These are phyloP conservation scores for Perkinsus marinus DNA, from an alignment of 169 alveolate genomes.

Conservation along the genomic window DNA sequence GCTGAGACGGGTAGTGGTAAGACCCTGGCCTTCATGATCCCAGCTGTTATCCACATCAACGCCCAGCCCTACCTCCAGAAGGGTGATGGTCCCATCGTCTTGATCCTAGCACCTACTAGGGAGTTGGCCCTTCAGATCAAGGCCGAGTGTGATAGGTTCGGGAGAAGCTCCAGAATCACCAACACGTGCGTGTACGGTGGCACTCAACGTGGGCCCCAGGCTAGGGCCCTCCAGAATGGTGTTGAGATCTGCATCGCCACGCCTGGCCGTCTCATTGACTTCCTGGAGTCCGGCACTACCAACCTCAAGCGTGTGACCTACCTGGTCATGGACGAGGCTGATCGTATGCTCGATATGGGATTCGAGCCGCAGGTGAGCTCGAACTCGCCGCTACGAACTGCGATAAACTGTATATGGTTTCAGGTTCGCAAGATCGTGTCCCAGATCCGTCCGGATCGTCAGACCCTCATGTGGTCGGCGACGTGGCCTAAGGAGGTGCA, in stretches of 20 bases:
- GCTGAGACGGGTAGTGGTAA: constrained; percentile 92
- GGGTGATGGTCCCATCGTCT: constrained; percentile 35
- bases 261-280: constrained; percentile 77
- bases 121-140: constrained; percentile 69
- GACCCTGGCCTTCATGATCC: constrained; percentile 79
- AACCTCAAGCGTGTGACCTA: constrained; percentile 71
- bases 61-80: constrained; percentile 43
- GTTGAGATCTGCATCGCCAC: constrained; percentile 88
- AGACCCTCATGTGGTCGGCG: constrained; percentile 78
- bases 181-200: constrained; percentile 69
- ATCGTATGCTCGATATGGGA: constrained; percentile 92
- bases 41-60: constrained; percentile 70
- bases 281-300: constrained; percentile 58
- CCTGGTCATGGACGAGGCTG: constrained; percentile 94
- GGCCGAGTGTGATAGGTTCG: constrained; percentile 40
- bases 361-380: constrained; percentile 75
- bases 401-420: background rate
- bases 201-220: constrained; percentile 45
- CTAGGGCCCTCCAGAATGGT: constrained; percentile 59
- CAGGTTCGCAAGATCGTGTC: constrained; percentile 56
- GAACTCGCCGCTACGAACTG: constrained; percentile 30
- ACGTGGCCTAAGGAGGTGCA: constrained; percentile 81
- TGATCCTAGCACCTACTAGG: constrained; percentile 68
- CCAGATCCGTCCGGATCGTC: constrained; percentile 80
- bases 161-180: constrained; percentile 46